Conservation (phyloP, 2,329 filamentous ascomycete species). For the Hypoxylon sp. region DNA sequence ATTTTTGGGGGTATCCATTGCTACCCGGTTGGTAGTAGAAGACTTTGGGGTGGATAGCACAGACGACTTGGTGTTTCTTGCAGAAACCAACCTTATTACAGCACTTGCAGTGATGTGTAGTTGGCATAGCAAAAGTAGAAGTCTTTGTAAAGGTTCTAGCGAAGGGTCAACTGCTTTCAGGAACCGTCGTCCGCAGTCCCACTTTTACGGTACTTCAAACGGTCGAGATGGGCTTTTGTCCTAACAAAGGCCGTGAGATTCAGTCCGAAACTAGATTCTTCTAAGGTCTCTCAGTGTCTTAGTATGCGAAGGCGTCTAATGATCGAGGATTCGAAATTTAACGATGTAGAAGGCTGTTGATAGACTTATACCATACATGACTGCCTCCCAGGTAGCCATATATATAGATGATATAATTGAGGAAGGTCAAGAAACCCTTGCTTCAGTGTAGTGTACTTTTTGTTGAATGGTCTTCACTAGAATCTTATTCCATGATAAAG, state of each 20-base stretch:
- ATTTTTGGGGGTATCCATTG: background rate
- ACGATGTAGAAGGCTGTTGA: no score
- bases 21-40: background rate
- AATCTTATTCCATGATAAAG: no score
- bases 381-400: no score
- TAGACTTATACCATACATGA: no score
- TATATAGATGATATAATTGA: background rate
- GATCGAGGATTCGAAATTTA: background rate
- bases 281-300: background rate
- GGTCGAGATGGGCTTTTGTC: background rate
- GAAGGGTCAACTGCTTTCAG: background rate
- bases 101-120: background rate
- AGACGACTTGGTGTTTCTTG: background rate
- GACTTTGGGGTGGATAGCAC: background rate
- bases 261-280: background rate
- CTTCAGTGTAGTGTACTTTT: no score
- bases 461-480: no score
- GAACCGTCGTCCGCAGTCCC: background rate
- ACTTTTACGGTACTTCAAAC: background rate
- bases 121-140: background rate
- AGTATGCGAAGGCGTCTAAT: background rate
- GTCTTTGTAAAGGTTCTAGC: background rate
- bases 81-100: background rate
- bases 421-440: no score
- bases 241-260: background rate